Percentiles rank a stretch among this genome's conserved stretches.
These are phyloP conservation scores for Apophysomyces variabilis DNA, from an alignment of 371 early-diverging fungal species.

Conservation along the genomic window DNA sequence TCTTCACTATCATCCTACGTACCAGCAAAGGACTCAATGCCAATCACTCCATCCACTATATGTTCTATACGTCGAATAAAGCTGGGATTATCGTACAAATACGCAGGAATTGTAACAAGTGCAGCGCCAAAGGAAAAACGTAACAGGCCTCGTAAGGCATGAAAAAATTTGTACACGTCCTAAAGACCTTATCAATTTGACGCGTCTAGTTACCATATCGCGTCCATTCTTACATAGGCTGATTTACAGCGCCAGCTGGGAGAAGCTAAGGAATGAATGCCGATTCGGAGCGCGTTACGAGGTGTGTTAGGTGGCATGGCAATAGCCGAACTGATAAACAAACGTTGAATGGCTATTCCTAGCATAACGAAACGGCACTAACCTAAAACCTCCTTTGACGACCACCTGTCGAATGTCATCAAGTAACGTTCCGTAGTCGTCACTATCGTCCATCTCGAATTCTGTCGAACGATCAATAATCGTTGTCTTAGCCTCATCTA, in stretches of 20 bases:
- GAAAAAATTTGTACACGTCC: slow-evolving; percentile 75
- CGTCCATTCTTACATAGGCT: slow-evolving; percentile 48
- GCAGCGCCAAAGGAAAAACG: slow-evolving; percentile 80
- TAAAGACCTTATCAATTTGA: slow-evolving; percentile 16
- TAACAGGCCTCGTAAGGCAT: slow-evolving; percentile 75
- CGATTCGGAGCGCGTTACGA: slow-evolving; percentile 74
- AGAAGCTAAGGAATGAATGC: slow-evolving; percentile 79
- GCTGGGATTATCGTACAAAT: slow-evolving; percentile 68
- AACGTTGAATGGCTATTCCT: background rate
- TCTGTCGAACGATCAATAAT: slow-evolving; percentile 41
- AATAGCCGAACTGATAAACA: slow-evolving; percentile 47
- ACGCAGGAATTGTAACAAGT: slow-evolving; percentile 83
- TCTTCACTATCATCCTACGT: slow-evolving; percentile 8
- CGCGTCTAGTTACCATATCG: no score
- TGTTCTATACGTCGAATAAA: slow-evolving; percentile 80
- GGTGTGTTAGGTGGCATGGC: slow-evolving; percentile 50
- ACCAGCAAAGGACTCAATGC: slow-evolving; percentile 94
- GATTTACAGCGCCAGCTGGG: slow-evolving; percentile 74
- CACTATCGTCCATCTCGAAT: slow-evolving; percentile 32
- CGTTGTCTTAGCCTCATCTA: slow-evolving; percentile 54
- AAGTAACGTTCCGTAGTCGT: slow-evolving; percentile 63
- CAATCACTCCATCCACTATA: slow-evolving; percentile 84
- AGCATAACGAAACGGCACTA: background rate
- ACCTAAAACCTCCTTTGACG: slow-evolving; percentile 67
- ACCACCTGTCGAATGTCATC: slow-evolving; percentile 60